Conservation (phyloP, 345 rosid species). For the Eucalyptus decipiens region DNA sequence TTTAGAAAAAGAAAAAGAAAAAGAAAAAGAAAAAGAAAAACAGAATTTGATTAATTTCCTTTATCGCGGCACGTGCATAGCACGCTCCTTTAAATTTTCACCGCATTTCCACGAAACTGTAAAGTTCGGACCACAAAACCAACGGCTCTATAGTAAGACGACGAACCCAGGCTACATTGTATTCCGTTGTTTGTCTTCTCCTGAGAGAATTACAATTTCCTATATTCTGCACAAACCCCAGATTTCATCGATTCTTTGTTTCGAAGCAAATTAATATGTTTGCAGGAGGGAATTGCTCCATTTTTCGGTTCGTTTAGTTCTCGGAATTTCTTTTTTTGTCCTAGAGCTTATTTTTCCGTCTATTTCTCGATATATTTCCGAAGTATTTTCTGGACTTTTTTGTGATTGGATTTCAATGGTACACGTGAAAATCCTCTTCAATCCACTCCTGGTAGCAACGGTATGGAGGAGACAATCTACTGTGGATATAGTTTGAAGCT, state of each 20-base stretch:
- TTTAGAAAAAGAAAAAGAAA: background rate
- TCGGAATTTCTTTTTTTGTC: too few species aligned
- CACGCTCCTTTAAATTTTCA: background rate
- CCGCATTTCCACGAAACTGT: background rate
- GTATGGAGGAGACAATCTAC: background rate
- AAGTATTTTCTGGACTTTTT: background rate
- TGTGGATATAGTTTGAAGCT: background rate
- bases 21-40: too few species aligned
- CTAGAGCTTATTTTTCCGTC: background rate
- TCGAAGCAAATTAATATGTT: too few species aligned
- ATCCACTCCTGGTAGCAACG: background rate
- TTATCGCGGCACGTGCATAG: background rate
- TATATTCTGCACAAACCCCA: background rate
- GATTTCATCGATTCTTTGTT: background rate
- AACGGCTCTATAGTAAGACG: background rate
- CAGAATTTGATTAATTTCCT: background rate
- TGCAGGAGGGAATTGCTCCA: too few species aligned
- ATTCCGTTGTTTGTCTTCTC: too few species aligned
- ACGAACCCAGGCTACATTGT: too few species aligned
- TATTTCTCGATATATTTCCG: background rate
- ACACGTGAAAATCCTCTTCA: background rate
- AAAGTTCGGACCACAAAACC: background rate
- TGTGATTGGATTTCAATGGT: background rate
- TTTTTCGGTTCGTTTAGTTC: too few species aligned
- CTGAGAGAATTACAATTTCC: background rate